Percentiles rank a stretch among this genome's conserved stretches.
Conservation (phyloP, 1,139 yeast genomes). For the Nadsonia commutata region DNA sequence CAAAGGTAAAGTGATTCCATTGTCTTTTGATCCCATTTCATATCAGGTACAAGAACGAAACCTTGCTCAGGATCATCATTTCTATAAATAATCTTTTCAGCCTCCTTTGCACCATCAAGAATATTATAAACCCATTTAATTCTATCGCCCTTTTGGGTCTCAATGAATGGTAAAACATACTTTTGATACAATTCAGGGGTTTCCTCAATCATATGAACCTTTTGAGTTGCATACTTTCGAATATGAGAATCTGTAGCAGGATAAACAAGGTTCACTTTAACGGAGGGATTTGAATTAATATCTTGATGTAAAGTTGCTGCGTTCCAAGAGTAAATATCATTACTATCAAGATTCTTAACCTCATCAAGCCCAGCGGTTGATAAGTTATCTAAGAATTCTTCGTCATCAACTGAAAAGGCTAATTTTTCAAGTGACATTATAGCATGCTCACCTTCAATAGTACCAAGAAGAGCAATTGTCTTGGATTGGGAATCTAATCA, state of each 20-base stretch:
- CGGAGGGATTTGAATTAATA: slow-evolving; percentile 37
- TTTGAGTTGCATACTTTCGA: slow-evolving; percentile 50
- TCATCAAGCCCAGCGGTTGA: slow-evolving; percentile 21
- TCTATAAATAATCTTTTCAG: slow-evolving; percentile 57
- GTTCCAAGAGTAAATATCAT: slow-evolving; percentile 83
- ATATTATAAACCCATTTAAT: slow-evolving; percentile 88
- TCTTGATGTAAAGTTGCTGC: slow-evolving; percentile 36
- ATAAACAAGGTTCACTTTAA: slow-evolving; percentile 62
- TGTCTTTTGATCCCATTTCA: slow-evolving; percentile 76
- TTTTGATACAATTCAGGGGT: slow-evolving; percentile 60
- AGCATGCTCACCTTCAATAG: slow-evolving; percentile 43
- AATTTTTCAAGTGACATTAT: slow-evolving; percentile 65
- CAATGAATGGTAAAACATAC: slow-evolving; percentile 61
- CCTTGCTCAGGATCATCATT: slow-evolving; percentile 39
- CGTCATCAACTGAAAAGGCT: slow-evolving; percentile 31
- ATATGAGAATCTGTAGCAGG: slow-evolving; percentile 89
- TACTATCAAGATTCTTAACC: slow-evolving; percentile 38
- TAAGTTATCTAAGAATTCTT: slow-evolving; percentile 10
- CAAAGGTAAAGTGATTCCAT: slow-evolving; percentile 61
- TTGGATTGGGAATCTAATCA: slow-evolving; percentile 46
- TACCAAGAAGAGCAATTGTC: slow-evolving; percentile 48
- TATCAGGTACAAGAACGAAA: slow-evolving; percentile 29
- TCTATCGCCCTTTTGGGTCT: slow-evolving; percentile 60
- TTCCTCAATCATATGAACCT: slow-evolving; percentile 48
- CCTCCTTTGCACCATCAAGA: slow-evolving; percentile 66